Conservation (phyloP, 179 eudicot genomes). For the Gypsophila paniculata region DNA sequence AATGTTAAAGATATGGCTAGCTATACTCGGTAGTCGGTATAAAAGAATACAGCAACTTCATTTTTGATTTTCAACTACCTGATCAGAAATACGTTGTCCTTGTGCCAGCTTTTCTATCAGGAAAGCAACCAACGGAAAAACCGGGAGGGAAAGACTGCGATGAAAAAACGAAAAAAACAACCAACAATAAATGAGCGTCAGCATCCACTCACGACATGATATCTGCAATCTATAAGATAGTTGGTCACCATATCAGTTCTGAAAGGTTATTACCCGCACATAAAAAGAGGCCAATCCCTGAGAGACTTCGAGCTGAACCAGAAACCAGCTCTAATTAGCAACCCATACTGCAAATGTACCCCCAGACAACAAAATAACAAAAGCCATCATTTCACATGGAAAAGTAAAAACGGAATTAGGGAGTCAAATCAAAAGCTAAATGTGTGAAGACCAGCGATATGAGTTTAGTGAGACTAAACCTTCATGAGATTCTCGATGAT, state of each 20-base stretch:
- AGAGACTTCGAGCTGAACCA: conserved; percentile 88
- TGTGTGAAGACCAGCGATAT: too few species aligned
- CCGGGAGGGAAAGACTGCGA: conserved; percentile 67
- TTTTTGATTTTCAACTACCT: conserved; percentile 39
- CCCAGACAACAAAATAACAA: too few species aligned
- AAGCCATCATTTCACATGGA: too few species aligned
- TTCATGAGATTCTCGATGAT: conserved; percentile 97
- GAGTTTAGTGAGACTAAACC: conserved; percentile 39
- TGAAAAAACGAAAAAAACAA: conserved; percentile 24
- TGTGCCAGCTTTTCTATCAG: conserved; percentile 66
- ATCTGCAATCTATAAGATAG: not conserved
- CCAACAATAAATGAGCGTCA: conserved; percentile 8
- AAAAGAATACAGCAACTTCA: conserved; percentile 2
- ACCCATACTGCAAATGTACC: conserved; percentile 97
- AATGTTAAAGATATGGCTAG: not conserved
- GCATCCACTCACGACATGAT: conserved; percentile 11
- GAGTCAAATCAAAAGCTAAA: too few species aligned
- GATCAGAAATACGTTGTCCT: conserved; percentile 49
- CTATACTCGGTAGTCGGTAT: not conserved
- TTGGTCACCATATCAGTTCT: conserved; percentile 10
- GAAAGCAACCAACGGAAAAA: conserved; percentile 72
- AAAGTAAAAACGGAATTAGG: too few species aligned
- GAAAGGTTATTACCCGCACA: conserved; percentile 71
- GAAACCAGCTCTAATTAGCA: conserved; percentile 76
- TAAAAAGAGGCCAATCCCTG: conserved; percentile 94